Evolutionary conservation across 2,329 filamentous ascomycete genomes (phyloP), one percentile per base, ranked within the genome.

Genomic region (Claviceps lovelessii): DNA sequence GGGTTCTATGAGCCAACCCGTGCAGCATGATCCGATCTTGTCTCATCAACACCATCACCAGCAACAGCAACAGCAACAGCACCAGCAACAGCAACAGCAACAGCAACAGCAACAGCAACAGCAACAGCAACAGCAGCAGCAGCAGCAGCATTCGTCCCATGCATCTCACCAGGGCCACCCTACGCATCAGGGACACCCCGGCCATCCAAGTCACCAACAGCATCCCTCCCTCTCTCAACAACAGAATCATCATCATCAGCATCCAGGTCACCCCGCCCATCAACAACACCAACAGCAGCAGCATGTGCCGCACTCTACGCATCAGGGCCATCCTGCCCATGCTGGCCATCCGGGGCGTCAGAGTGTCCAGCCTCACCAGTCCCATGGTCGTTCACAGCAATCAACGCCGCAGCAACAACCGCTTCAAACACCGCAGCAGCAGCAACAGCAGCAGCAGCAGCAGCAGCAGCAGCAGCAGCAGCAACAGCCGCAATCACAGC

Each of bases 21-120:
- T 73, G 52, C 69, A 71, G 51, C 72, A 70, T 61, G 70, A 74
- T 52, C 60, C 68, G 3, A 67, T 76, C 28, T 64, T 75, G 52
- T 72, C 73, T 13, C 74, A 75, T 49, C 70, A 73, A 55, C 68
- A 67, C 31, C 63, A 69, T 15, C 66, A 70, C 41, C 68, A 66
- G 41, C 63, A 69, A 33, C 65, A 68, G 41, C 64, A 65, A 2
- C 68, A 67, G 15, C 70, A 70, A 41, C 62, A 63, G 1, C 62
- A 64, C 29, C 65, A 39, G 4, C 37, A 39, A 13, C 37, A 39
- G 4, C 37, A 39, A 5, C 37, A 39, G 5, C 37, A 39, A 7
- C 35, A 39, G 4, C 35, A 65, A 2, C 68, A 67, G 15, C 70
- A 70, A 39, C 39, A 41, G 5, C 39, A 41, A 5, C 39, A 41